Conservation (phyloP, 768 basidiomycete genomes). For the Cyclocybe aegerita region DNA sequence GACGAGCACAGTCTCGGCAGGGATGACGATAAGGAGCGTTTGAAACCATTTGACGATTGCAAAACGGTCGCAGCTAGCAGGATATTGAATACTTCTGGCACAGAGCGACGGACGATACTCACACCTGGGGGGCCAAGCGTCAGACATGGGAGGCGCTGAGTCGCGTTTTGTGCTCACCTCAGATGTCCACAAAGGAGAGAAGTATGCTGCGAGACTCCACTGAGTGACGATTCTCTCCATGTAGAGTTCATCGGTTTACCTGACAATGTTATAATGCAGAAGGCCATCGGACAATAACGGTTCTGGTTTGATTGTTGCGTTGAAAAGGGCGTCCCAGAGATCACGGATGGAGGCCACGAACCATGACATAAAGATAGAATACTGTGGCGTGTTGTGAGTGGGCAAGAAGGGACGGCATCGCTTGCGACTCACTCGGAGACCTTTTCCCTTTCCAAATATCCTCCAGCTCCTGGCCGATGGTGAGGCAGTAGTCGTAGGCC, state of each 20-base stretch:
- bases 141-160: neutral
- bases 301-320: constrained; percentile 8
- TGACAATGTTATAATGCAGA: constrained; percentile 24
- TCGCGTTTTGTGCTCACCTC: constrained; percentile 13
- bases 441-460: constrained; percentile 19
- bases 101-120: neutral
- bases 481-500: constrained; percentile 24
- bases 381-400: constrained; percentile 3
- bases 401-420: neutral
- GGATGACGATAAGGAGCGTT: constrained; percentile 24
- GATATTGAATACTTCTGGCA: neutral
- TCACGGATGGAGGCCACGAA: neutral
- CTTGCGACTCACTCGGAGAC: constrained; percentile 8
- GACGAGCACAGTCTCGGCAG: constrained; percentile 24
- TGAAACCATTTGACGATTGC: constrained; percentile 29
- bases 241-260: constrained; percentile 11
- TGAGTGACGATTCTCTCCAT: neutral
- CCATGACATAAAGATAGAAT: constrained; percentile 15
- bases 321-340: neutral
- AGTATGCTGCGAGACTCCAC: constrained; percentile 17
- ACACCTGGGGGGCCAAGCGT: constrained; percentile 2
- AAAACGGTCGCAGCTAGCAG: constrained; percentile 24
- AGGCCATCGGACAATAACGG: constrained; percentile 25
- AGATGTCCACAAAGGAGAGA: constrained; percentile 21
- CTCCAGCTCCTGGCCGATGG: constrained; percentile 20